phyloP scores from a whole-genome alignment of 495 filamentous ascomycete genomes.

The Aspergillus carlsbadensis region DNA sequence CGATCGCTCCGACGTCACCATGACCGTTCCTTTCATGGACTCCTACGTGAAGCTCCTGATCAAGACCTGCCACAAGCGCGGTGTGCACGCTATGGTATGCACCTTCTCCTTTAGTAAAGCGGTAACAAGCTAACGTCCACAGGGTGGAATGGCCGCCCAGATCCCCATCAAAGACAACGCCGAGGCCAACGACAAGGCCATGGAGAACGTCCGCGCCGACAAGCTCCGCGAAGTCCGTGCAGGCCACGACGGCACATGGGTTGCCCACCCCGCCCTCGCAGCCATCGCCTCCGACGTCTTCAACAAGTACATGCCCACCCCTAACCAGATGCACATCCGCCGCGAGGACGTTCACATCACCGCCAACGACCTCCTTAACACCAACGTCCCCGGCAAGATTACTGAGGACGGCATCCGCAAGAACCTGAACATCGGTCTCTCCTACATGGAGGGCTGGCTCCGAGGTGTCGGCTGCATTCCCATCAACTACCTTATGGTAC shows the following conservation, averaged over 20 bases:
- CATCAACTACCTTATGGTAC: slow-evolving; percentile 95
- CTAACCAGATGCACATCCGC: slow-evolving; percentile 91
- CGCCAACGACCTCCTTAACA: slow-evolving; percentile 92
- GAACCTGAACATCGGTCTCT: slow-evolving; percentile 91
- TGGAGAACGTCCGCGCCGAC: slow-evolving; percentile 90
- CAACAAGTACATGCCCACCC: slow-evolving; percentile 98
- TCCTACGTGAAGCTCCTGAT: slow-evolving; percentile 94
- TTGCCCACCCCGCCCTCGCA: slow-evolving; percentile 93
- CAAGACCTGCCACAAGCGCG: slow-evolving; percentile 93
- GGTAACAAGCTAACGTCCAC: not conserved
- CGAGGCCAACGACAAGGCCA: slow-evolving; percentile 41
- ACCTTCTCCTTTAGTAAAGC: not conserved
- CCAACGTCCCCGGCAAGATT: slow-evolving; percentile 92
- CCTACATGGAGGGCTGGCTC: slow-evolving; percentile 99
- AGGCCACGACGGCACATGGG: slow-evolving; percentile 96
- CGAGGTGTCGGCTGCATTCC: slow-evolving; percentile 93
- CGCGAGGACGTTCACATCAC: slow-evolving; percentile 87
- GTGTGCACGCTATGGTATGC: slow-evolving; percentile 88
- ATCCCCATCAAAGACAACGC: slow-evolving; percentile 90
- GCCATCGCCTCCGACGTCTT: slow-evolving; percentile 89
- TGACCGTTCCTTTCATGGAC: slow-evolving; percentile 99
- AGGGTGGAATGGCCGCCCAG: slow-evolving; percentile 97
- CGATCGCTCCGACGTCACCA: slow-evolving; percentile 87
- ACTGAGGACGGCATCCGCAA: slow-evolving; percentile 97
- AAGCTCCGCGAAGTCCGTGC: slow-evolving; percentile 95